Evolutionary conservation across 345 rosid genomes (phyloP).

Genomic region (Pelargonium nanum): DNA sequence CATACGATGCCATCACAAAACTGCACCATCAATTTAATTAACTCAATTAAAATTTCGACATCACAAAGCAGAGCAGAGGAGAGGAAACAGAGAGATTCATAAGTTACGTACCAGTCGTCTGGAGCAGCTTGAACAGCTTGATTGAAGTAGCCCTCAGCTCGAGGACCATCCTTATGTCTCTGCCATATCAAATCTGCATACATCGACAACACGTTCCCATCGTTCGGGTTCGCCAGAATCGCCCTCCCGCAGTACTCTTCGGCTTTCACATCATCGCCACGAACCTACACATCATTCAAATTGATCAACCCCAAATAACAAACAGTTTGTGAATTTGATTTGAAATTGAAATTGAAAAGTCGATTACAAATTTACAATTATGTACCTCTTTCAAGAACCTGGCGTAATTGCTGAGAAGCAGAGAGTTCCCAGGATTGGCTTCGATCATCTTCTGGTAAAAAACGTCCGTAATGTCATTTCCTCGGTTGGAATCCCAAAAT

Average conservation of each 20-base stretch:
- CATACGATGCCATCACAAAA: slow-evolving; percentile 80
- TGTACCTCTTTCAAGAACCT: slow-evolving; percentile 76
- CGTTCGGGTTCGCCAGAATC: slow-evolving; percentile 46
- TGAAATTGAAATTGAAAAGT: background rate
- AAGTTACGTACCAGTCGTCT: slow-evolving; percentile 76
- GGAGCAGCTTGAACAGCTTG: slow-evolving; percentile 81
- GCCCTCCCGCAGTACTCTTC: slow-evolving; percentile 86
- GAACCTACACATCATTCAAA: slow-evolving; percentile 55
- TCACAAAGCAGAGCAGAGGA: background rate
- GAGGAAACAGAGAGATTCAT: slow-evolving; percentile 6
- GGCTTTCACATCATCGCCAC: slow-evolving; percentile 49
- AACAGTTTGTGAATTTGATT: background rate
- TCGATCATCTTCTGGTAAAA: slow-evolving; percentile 74
- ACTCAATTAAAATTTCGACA: background rate
- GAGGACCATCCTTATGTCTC: slow-evolving; percentile 47
- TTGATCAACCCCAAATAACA: slow-evolving; percentile 9
- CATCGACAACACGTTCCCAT: slow-evolving; percentile 70
- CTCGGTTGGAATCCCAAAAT: slow-evolving; percentile 24
- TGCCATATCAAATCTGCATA: slow-evolving; percentile 78
- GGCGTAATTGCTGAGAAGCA: slow-evolving; percentile 76
- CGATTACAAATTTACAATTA: background rate
- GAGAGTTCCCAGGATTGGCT: slow-evolving; percentile 70
- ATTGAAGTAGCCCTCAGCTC: slow-evolving; percentile 67
- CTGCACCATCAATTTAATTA: slow-evolving; percentile 26
- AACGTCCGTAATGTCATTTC: slow-evolving; percentile 36